phyloP scores from a whole-genome alignment of 1,284 basidiomycete genomes.

The Cryptococcus sp. region DNA sequence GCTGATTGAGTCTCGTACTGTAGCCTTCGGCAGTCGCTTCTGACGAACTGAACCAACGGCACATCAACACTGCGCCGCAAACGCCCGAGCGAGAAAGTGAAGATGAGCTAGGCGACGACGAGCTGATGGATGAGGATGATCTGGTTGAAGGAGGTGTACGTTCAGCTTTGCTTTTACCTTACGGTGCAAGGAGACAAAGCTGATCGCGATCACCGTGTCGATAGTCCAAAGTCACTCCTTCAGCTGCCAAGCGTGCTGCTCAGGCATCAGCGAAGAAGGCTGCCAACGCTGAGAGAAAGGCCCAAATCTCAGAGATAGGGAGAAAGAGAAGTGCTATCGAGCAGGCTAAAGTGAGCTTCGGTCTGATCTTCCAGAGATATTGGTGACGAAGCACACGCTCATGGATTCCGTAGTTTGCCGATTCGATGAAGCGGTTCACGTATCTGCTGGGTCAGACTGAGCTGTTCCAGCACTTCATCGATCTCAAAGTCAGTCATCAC shows the following conservation, averaged over 20 bases:
- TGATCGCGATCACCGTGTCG: too few species aligned
- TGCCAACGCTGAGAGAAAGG: constrained; percentile 43
- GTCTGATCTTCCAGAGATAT: background rate
- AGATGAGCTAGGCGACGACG: constrained; percentile 40
- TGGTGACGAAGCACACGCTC: background rate
- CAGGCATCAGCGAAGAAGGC: constrained; percentile 40
- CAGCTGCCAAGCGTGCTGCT: constrained; percentile 36
- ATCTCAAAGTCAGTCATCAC: constrained; percentile 72
- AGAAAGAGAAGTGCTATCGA: constrained; percentile 49
- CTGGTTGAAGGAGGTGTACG: constrained; percentile 30
- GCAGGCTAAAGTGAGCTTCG: constrained; percentile 45
- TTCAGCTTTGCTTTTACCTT: background rate
- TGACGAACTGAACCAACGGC: constrained; percentile 32
- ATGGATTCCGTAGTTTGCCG: constrained; percentile 67
- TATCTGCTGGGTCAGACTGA: constrained; percentile 95
- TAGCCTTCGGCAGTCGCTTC: constrained; percentile 46
- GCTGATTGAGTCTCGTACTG: constrained; percentile 1
- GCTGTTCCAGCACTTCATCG: constrained; percentile 92
- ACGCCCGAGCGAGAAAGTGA: constrained; percentile 32
- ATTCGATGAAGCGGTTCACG: constrained; percentile 91
- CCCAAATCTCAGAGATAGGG: constrained; percentile 46
- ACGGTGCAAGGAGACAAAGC: too few species aligned
- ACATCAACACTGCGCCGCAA: constrained; percentile 45
- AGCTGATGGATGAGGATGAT: constrained; percentile 38
- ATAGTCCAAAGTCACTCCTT: constrained; percentile 30